A percentile compares a stretch with the other conserved stretches of the same genome.
phyloP scores from a whole-genome alignment of 2,329 filamentous ascomycete genomes.

The Ophiostoma australiae region DNA sequence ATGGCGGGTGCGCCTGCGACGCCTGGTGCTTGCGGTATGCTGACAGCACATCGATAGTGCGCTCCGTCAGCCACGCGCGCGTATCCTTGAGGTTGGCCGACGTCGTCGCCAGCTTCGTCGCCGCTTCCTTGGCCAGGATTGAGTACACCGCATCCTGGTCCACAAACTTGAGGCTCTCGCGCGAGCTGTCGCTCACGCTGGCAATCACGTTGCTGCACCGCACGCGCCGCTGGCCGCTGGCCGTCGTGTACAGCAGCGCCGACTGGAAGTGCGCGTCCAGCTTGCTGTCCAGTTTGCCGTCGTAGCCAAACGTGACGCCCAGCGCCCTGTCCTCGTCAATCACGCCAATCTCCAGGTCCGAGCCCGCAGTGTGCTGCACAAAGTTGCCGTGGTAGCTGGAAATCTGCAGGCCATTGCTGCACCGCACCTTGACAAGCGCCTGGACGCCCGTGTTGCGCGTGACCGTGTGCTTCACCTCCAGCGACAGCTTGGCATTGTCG shows the following conservation, averaged over 20 bases:
- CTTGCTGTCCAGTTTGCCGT: constrained; percentile 95
- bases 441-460: constrained; percentile 91
- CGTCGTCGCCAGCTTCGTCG: constrained; percentile 68
- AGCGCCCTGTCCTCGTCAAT: constrained; percentile 93
- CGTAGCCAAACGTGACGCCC: constrained; percentile 86
- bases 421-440: constrained; percentile 95
- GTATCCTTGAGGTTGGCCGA: constrained; percentile 79
- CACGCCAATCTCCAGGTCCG: constrained; percentile 87
- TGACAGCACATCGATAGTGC: constrained; percentile 85
- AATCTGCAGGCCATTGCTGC: constrained; percentile 92
- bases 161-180: constrained; percentile 84
- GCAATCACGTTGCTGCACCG: constrained; percentile 91
- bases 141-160: constrained; percentile 91
- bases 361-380: constrained; percentile 88
- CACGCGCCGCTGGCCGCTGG: constrained; percentile 80
- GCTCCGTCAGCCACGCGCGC: constrained; percentile 76
- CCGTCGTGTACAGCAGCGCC: constrained; percentile 88
- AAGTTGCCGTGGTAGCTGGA: constrained; percentile 95
- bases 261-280: constrained; percentile 97
- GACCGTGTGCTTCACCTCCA: constrained; percentile 81
- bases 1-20: constrained; percentile 73
- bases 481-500: constrained; percentile 75
- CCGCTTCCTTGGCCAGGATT: constrained; percentile 88
- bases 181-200: constrained; percentile 77
- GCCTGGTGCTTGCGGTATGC: constrained; percentile 91